Percentiles rank a stretch among this genome's conserved stretches.
These are phyloP conservation scores for Podaxis sp. DNA, from an alignment of 768 basidiomycete genomes.

Conservation along the genomic window DNA sequence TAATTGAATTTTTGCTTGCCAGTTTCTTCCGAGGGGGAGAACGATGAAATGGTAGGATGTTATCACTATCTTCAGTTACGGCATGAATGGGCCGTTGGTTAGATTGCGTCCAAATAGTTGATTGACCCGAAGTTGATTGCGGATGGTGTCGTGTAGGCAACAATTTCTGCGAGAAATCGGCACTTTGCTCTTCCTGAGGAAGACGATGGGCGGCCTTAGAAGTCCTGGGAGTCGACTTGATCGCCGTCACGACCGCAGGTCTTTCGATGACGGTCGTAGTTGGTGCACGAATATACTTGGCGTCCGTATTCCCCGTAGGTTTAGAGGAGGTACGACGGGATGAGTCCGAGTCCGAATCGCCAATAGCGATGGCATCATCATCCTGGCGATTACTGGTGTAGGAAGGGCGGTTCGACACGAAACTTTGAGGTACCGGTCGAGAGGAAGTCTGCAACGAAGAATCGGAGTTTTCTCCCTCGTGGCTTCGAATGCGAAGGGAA, in stretches of 20 bases:
- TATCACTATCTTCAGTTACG: neutral
- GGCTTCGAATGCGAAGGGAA: neutral
- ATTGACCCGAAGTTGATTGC: neutral
- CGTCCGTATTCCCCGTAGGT: neutral
- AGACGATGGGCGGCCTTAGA: neutral
- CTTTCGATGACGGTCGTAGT: neutral
- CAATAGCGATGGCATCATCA: neutral
- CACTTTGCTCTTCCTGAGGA: slow-evolving; percentile 8
- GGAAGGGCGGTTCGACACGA: neutral
- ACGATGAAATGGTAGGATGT: neutral
- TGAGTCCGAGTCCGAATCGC: slow-evolving; percentile 2
- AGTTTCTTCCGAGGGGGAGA: slow-evolving; percentile 1
- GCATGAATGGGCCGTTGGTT: neutral
- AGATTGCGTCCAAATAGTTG: neutral
- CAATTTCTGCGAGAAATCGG: neutral
- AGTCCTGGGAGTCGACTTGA: neutral
- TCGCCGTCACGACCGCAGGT: neutral
- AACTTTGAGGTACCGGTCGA: neutral
- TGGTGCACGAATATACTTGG: neutral
- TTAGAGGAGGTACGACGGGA: neutral
- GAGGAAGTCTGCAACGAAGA: neutral
- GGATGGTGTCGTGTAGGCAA: neutral
- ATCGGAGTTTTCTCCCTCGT: neutral
- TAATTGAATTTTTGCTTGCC: neutral
- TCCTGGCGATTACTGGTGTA: neutral